Percentiles rank a stretch among this genome's conserved stretches.
phyloP scores from a whole-genome alignment of 2,329 filamentous ascomycete genomes.

The Cordyceps farinosa region DNA sequence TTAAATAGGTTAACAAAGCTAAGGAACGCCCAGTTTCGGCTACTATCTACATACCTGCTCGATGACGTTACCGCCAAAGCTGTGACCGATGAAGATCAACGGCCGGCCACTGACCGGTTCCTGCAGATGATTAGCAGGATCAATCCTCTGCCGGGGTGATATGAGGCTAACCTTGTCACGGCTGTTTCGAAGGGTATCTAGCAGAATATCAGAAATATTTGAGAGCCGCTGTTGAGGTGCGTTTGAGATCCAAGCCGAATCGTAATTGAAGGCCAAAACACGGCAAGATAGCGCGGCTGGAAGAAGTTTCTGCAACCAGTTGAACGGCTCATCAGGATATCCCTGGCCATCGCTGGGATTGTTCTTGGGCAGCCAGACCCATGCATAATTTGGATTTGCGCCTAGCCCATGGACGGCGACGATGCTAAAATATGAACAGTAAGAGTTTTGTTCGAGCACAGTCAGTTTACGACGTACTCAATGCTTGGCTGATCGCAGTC shows the following conservation, averaged over 20 bases:
- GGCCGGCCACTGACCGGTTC: constrained; percentile 2
- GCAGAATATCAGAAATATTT: constrained; percentile 12
- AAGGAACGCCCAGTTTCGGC: too few species aligned
- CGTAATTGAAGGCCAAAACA: constrained; percentile 15
- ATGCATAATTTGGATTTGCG: constrained; percentile 19
- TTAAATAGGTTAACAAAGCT: not conserved
- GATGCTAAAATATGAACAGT: not conserved
- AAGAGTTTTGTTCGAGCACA: too few species aligned
- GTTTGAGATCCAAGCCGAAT: constrained; percentile 9
- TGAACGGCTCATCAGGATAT: constrained; percentile 15
- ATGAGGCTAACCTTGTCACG: constrained; percentile 3
- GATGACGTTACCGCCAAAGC: constrained; percentile 18
- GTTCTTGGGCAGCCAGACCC: constrained; percentile 19
- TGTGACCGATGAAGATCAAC: constrained; percentile 18
- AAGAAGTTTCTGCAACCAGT: constrained; percentile 14
- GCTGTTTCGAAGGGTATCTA: not conserved
- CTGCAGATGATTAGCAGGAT: not conserved
- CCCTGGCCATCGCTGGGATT: constrained; percentile 12
- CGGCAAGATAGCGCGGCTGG: constrained; percentile 10
- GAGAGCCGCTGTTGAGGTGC: constrained; percentile 14
- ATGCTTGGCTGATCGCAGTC: not conserved
- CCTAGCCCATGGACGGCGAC: constrained; percentile 18
- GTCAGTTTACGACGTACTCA: not conserved
- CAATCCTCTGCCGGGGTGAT: too few species aligned
- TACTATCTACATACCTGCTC: not conserved